phyloP scores from a whole-genome alignment of 306 rosid species.

The Ormosia emarginata region DNA sequence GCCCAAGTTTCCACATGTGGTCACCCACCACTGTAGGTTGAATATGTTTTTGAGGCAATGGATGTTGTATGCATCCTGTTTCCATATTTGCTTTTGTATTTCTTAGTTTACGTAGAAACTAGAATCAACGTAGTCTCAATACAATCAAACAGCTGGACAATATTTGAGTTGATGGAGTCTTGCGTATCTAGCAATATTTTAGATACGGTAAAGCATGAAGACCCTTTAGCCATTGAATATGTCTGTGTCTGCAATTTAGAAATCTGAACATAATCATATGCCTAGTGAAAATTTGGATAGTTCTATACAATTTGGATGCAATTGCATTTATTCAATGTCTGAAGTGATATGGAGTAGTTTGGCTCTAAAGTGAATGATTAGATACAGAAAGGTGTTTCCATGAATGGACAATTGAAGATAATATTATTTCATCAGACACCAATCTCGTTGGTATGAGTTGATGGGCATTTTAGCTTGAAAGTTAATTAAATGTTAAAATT shows the following conservation, averaged over 20 bases:
- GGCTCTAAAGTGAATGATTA: not conserved
- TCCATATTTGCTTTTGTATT: not conserved
- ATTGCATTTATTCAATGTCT: not conserved
- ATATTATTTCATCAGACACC: not conserved
- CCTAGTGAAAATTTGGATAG: not conserved
- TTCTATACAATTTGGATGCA: not conserved
- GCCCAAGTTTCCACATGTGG: not conserved
- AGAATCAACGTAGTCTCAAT: not conserved
- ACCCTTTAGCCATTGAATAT: not conserved
- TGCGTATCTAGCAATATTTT: not conserved
- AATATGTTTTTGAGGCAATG: constrained; percentile 13
- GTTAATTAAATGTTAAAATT: not conserved
- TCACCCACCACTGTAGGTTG: not conserved
- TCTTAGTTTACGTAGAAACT: not conserved
- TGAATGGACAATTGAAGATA: not conserved
- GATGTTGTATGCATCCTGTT: not conserved
- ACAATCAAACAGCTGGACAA: not conserved
- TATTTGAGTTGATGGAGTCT: not conserved
- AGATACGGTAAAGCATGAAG: not conserved
- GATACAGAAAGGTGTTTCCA: not conserved
- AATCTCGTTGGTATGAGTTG: not conserved
- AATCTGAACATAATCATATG: not conserved
- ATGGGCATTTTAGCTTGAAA: not conserved
- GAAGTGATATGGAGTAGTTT: not conserved
- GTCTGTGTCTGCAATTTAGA: not conserved